phyloP scores from a whole-genome alignment of 2,329 filamentous ascomycete species.

The Microcyclospora tardicrescens region DNA sequence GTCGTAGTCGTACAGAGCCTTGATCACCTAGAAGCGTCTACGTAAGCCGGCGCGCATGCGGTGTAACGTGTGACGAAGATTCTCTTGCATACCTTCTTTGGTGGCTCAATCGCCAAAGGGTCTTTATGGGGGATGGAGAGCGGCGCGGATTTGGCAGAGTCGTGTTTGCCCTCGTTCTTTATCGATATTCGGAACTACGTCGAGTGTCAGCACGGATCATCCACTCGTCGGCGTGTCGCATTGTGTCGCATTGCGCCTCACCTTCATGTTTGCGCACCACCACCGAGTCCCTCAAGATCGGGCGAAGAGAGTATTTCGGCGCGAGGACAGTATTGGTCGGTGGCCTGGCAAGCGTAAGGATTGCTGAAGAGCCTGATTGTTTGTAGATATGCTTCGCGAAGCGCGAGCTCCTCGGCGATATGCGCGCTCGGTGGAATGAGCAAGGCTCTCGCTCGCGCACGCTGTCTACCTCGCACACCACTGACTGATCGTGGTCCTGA shows the following conservation, averaged over 20 bases:
- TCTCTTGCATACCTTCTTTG: conserved; percentile 62
- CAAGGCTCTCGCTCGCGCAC: too few species aligned
- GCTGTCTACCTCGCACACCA: too few species aligned
- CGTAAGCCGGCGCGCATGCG: conserved; percentile 1
- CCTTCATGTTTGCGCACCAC: conserved; percentile 8
- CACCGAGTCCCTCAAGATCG: not conserved
- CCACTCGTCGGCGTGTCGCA: not conserved
- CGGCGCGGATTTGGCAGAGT: conserved; percentile 49
- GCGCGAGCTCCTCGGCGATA: too few species aligned
- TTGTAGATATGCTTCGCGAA: too few species aligned
- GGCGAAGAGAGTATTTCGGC: not conserved
- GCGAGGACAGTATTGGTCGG: not conserved
- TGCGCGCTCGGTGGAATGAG: too few species aligned
- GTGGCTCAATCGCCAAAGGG: conserved; percentile 75
- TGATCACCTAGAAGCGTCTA: conserved; percentile 59
- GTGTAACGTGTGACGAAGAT: conserved; percentile 12
- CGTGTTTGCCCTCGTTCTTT: conserved; percentile 67
- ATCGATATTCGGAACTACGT: conserved; percentile 63
- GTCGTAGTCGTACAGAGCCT: conserved; percentile 86
- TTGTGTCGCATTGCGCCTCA: conserved; percentile 1
- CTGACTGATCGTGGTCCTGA: too few species aligned
- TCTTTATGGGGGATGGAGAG: conserved; percentile 73
- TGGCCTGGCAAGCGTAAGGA: not conserved
- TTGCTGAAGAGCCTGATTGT: not conserved
- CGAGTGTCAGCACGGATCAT: conserved; percentile 2